These are phyloP conservation scores for Cryptococcus sp. DNA, from an alignment of 1,284 basidiomycete genomes.

Conservation along the genomic window DNA sequence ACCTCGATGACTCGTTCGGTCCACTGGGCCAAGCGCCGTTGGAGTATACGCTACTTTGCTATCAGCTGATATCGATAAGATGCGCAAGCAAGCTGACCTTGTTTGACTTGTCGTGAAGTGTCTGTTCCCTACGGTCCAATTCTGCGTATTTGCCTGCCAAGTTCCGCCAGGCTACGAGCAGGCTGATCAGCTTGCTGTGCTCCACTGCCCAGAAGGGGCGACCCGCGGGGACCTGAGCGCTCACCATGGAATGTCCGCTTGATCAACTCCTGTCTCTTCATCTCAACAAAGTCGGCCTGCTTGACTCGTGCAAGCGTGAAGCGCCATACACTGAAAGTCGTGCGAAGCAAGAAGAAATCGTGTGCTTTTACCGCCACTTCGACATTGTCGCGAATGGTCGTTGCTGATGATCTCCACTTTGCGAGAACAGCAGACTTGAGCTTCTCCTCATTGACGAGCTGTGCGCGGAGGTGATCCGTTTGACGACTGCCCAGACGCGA, in stretches of 20 bases:
- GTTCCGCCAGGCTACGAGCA: background rate
- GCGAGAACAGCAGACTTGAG: slow-evolving; percentile 15
- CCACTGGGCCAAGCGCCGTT: slow-evolving; percentile 28
- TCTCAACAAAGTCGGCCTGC: slow-evolving; percentile 21
- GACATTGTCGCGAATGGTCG: slow-evolving; percentile 20
- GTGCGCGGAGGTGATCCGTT: slow-evolving; percentile 28
- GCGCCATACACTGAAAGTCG: slow-evolving; percentile 36
- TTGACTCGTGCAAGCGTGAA: slow-evolving; percentile 14
- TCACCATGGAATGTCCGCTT: slow-evolving; percentile 25
- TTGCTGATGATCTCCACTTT: slow-evolving; percentile 29
- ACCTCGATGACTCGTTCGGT: slow-evolving; percentile 42
- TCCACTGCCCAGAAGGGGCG: background rate
- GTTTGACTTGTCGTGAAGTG: too few relatives aligned
- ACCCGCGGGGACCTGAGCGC: background rate
- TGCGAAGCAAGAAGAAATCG: slow-evolving; percentile 40
- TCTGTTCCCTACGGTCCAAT: too few relatives aligned
- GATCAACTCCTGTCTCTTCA: slow-evolving; percentile 17
- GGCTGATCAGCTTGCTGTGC: background rate
- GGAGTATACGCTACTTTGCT: slow-evolving; percentile 19
- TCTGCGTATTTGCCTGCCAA: too few relatives aligned
- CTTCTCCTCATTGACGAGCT: slow-evolving; percentile 27
- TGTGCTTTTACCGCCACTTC: slow-evolving; percentile 39
- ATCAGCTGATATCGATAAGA: background rate
- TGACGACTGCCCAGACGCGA: slow-evolving; percentile 21
- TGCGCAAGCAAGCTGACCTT: too few relatives aligned